These are phyloP conservation scores for Solanum etuberosum DNA, from an alignment of 257 asterid genomes.

Conservation along the genomic window DNA sequence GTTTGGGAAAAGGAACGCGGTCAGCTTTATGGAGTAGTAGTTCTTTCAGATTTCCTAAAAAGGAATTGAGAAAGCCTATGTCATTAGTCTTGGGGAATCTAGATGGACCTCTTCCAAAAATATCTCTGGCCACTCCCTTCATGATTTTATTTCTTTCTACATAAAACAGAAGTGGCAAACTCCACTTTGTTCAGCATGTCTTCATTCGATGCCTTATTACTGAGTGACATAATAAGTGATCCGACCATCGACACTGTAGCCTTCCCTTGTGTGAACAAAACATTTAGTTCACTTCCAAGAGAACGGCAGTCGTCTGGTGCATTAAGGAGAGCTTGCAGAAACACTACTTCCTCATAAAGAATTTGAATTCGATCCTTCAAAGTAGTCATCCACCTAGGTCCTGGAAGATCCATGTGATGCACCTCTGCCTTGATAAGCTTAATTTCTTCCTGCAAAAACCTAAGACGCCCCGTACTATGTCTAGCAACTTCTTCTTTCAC, in stretches of 20 bases:
- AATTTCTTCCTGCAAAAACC: not conserved
- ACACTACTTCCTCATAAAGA: not conserved
- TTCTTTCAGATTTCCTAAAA: not conserved
- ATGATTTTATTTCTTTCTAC: not conserved
- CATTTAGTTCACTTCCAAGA: not conserved
- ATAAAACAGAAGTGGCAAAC: not conserved
- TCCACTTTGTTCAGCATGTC: not conserved
- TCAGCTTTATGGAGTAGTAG: not conserved
- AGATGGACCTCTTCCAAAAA: not conserved
- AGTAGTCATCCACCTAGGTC: not conserved
- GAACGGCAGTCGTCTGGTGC: not conserved
- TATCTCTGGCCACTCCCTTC: not conserved
- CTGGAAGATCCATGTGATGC: not conserved
- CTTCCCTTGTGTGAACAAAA: not conserved
- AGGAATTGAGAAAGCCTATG: not conserved
- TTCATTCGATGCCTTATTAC: not conserved
- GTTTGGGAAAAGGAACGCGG: not conserved
- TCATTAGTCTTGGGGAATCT: slow-evolving; percentile 2
- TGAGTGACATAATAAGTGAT: not conserved
- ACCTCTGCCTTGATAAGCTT: not conserved
- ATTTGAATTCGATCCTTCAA: not conserved
- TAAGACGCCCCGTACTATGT: not conserved
- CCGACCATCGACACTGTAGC: not conserved
- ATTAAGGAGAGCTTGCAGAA: not conserved
- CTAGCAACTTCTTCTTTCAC: not conserved